A percentile compares a stretch with the other conserved stretches of the same genome.
Evolutionary conservation across 345 rosid species (phyloP).

Genomic region (Eucalyptus curtisii): DNA sequence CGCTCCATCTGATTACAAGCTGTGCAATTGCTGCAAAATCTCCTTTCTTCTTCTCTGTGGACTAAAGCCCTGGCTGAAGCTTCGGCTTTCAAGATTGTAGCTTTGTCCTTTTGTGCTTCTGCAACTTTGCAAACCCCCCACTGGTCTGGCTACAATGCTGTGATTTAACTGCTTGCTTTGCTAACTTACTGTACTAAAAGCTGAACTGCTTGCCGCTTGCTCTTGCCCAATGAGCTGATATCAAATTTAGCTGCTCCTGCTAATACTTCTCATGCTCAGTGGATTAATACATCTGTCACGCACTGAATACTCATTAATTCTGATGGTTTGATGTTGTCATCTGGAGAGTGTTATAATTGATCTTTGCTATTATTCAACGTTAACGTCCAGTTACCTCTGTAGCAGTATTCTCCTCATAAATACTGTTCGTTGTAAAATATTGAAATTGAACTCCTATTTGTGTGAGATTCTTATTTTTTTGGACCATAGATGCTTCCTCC

Average conservation of each 20-base stretch:
- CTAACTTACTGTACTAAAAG: neutral
- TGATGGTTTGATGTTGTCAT: neutral
- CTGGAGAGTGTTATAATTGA: neutral
- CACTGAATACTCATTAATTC: neutral
- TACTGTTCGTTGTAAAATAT: no score
- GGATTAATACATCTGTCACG: neutral
- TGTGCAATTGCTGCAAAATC: neutral
- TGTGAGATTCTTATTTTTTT: neutral
- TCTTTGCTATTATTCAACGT: neutral
- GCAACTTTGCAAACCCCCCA: neutral
- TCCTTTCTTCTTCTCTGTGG: neutral
- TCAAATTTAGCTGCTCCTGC: neutral
- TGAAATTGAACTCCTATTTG: neutral
- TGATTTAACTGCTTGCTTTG: neutral
- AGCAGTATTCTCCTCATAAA: neutral
- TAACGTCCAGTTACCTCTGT: neutral
- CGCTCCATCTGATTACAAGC: neutral
- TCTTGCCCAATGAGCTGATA: neutral
- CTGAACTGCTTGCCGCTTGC: neutral
- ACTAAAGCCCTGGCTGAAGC: neutral
- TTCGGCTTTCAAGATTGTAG: neutral
- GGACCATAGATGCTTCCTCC: neutral
- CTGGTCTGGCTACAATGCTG: neutral
- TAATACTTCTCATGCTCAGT: neutral
- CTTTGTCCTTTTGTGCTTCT: neutral